phyloP scores from a whole-genome alignment of 495 filamentous ascomycete species.

The Aspergillus biplanus region DNA sequence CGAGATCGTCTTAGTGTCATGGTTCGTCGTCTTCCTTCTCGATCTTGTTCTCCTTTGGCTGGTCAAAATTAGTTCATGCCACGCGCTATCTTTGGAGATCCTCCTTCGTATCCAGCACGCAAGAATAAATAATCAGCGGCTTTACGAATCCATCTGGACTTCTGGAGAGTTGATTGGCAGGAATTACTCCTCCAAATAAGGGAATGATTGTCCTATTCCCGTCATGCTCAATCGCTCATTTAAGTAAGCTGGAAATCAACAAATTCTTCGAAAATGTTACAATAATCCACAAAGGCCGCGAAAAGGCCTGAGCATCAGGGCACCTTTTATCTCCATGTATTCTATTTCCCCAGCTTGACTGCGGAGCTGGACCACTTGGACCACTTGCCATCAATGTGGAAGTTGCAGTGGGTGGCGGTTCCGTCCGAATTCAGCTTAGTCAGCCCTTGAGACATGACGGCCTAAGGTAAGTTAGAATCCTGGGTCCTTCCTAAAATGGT shows the following conservation, averaged over 20 bases:
- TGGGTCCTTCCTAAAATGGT: slow-evolving; percentile 15
- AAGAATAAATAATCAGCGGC: neutral
- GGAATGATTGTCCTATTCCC: neutral
- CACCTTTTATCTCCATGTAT: neutral
- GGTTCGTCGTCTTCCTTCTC: neutral
- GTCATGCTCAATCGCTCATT: too few relatives aligned
- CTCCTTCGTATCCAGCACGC: neutral
- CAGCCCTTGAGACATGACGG: neutral
- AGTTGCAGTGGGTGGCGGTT: neutral
- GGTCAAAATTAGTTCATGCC: too few relatives aligned
- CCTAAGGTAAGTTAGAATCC: slow-evolving; percentile 1
- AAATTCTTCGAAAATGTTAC: neutral
- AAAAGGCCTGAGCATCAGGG: slow-evolving; percentile 3
- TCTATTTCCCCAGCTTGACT: neutral
- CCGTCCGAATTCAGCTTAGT: neutral
- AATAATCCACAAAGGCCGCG: neutral
- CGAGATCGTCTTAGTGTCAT: neutral
- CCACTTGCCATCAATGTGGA: neutral
- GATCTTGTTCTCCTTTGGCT: neutral
- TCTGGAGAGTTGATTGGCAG: neutral
- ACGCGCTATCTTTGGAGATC: neutral
- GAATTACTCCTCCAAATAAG: neutral
- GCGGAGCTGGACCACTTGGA: neutral
- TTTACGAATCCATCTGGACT: neutral
- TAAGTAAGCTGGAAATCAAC: neutral